Conservation (phyloP, 148 eudicot genomes). For the Limonium bicolor region DNA sequence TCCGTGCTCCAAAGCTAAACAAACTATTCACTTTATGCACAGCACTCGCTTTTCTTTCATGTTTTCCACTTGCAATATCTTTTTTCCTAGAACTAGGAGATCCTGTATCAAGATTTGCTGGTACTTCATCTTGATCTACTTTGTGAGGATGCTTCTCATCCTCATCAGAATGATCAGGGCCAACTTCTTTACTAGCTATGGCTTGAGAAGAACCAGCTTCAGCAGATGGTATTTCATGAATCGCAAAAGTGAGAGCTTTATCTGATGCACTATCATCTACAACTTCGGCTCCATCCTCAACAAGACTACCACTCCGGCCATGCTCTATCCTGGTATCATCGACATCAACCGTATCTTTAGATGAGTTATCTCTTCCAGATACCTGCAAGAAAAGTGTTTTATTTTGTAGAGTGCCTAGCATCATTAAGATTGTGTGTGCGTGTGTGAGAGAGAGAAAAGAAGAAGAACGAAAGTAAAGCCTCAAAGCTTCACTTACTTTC, state of each 20-base stretch:
- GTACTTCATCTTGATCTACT: constrained; percentile 22
- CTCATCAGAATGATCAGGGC: constrained; percentile 16
- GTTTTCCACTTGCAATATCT: constrained; percentile 20
- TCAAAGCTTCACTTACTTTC: too few relatives aligned
- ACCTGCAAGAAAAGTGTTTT: constrained; percentile 42
- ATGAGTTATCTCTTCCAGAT: constrained; percentile 21
- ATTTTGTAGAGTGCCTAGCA: too few relatives aligned
- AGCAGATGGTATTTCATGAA: constrained; percentile 35
- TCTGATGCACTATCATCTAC: constrained; percentile 31
- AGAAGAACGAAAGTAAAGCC: too few relatives aligned
- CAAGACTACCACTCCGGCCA: constrained; percentile 16
- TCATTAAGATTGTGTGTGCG: too few relatives aligned
- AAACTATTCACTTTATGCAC: constrained; percentile 30
- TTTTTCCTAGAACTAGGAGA: constrained; percentile 26
- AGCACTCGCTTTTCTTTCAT: constrained; percentile 39
- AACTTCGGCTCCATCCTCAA: constrained; percentile 28
- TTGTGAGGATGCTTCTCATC: constrained; percentile 21
- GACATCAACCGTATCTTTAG: constrained; percentile 17
- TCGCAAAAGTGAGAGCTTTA: constrained; percentile 55
- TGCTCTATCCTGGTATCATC: constrained; percentile 24
- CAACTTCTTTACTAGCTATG: constrained; percentile 17
- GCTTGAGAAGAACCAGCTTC: constrained; percentile 14
- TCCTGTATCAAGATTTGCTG: constrained; percentile 32
- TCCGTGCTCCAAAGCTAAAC: constrained; percentile 46
- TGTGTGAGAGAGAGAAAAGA: too few relatives aligned